These are phyloP conservation scores for Diaporthe helianthi DNA, from an alignment of 2,329 filamentous ascomycete genomes.

Conservation along the genomic window DNA sequence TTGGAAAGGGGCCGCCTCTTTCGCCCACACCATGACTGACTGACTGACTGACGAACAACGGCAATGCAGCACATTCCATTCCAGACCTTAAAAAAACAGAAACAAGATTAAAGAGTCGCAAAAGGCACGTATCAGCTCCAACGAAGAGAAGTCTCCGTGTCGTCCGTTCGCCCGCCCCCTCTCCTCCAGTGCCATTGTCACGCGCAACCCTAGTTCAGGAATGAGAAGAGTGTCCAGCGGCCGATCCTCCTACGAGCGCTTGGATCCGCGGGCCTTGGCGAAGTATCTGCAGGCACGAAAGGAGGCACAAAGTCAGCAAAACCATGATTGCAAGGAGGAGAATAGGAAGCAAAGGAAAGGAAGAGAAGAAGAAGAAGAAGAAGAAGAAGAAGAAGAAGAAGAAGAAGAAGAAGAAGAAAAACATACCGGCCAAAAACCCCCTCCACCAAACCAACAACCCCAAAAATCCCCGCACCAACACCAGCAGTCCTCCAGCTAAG, in stretches of 20 bases:
- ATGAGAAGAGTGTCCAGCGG: not conserved
- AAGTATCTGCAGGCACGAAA: constrained; percentile 42
- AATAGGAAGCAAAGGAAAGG: not conserved
- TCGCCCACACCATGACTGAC: not conserved
- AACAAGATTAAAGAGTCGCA: not conserved
- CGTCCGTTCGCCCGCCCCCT: not conserved
- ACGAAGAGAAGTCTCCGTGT: not conserved
- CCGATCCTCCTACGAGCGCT: constrained; percentile 2
- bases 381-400: not conserved
- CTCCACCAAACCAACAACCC: constrained; percentile 58
- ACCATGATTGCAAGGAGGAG: not conserved
- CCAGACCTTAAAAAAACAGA: not conserved
- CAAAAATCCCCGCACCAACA: constrained; percentile 58
- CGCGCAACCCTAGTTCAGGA: not conserved
- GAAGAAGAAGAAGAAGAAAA: constrained; percentile 31
- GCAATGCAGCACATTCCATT: not conserved
- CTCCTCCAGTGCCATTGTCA: not conserved
- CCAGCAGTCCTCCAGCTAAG: constrained; percentile 59
- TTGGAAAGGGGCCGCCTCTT: too few species aligned
- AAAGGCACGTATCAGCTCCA: constrained; percentile 1
- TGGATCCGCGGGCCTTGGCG: constrained; percentile 46
- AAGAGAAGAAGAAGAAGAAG: constrained; percentile 30
- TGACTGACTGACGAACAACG: not conserved
- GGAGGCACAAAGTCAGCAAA: constrained; percentile 29
- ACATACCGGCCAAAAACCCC: constrained; percentile 56